Evolutionary conservation across 2,329 filamentous ascomycete species (phyloP).

Genomic region (Penicillium occitanis): DNA sequence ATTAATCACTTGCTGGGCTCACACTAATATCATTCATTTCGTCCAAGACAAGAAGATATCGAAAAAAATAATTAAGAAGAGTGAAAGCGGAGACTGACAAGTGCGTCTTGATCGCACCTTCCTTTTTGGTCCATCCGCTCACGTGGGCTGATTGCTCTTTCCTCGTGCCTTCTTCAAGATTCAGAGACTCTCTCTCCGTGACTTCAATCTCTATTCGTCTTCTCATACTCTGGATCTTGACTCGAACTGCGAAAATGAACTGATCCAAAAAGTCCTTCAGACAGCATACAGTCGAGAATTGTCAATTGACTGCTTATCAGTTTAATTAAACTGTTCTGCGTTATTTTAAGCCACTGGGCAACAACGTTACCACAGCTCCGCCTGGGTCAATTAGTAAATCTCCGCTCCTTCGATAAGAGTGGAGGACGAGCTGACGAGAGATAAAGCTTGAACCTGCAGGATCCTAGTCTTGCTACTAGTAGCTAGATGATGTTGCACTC

Average conservation of each 20-base stretch:
- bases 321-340: not conserved
- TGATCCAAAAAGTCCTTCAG: not conserved
- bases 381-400: not conserved
- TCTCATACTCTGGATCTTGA: not conserved
- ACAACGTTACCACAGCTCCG: not conserved
- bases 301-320: slow-evolving; percentile 1
- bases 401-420: slow-evolving; percentile 8
- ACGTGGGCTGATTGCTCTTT: not conserved
- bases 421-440: not conserved
- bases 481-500: not conserved
- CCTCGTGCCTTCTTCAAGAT: not conserved
- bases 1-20: not conserved
- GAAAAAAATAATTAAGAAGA: not conserved
- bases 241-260: not conserved
- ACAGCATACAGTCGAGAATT: not conserved
- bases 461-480: no score
- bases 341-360: slow-evolving; percentile 4
- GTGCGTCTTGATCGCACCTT: slow-evolving; percentile 5
- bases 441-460: slow-evolving; percentile 4
- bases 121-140: not conserved
- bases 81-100: slow-evolving; percentile 2
- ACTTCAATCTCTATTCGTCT: no score
- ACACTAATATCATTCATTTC: not conserved
- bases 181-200: not conserved
- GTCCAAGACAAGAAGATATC: not conserved